Evolutionary conservation across 225 moss, liverwort and hornwort species (phyloP).

Genomic region (Anthoceros angustus): DNA sequence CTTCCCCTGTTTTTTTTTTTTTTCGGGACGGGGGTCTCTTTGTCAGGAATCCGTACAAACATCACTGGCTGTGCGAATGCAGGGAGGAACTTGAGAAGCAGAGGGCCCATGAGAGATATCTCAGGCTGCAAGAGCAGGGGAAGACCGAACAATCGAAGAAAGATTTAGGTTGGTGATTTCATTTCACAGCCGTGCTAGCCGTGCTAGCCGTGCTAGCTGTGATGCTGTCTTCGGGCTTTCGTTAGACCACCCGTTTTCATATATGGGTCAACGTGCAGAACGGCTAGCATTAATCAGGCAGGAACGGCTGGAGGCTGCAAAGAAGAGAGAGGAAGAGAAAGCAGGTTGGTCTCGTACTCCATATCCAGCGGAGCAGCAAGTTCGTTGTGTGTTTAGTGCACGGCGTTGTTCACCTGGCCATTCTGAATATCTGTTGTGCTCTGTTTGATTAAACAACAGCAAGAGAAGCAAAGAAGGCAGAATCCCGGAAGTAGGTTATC

Average conservation of each 20-base stretch:
- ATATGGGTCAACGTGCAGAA: slow-evolving; percentile 25
- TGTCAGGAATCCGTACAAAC: not conserved
- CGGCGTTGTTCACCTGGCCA: not conserved
- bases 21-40: not conserved
- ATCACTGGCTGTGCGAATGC: not conserved
- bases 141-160: slow-evolving; percentile 99
- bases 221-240: not conserved
- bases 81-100: slow-evolving; percentile 99
- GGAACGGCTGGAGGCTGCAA: slow-evolving; percentile 89
- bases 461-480: slow-evolving; percentile 82
- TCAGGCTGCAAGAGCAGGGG: slow-evolving; percentile 98
- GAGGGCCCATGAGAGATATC: slow-evolving; percentile 83
- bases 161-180: slow-evolving; percentile 56
- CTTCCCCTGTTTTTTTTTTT: not conserved
- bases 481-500: slow-evolving; percentile 47
- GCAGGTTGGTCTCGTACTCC: slow-evolving; percentile 31
- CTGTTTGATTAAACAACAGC: slow-evolving; percentile 30
- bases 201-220: not conserved
- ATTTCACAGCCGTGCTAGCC: not conserved
- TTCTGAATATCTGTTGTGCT: not conserved
- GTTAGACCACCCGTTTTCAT: too few relatives aligned
- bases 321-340: slow-evolving; percentile 98
- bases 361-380: not conserved
- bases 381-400: not conserved
- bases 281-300: slow-evolving; percentile 80